phyloP scores from a whole-genome alignment of 2,329 filamentous ascomycete species.

The Graphilbum sp. region DNA sequence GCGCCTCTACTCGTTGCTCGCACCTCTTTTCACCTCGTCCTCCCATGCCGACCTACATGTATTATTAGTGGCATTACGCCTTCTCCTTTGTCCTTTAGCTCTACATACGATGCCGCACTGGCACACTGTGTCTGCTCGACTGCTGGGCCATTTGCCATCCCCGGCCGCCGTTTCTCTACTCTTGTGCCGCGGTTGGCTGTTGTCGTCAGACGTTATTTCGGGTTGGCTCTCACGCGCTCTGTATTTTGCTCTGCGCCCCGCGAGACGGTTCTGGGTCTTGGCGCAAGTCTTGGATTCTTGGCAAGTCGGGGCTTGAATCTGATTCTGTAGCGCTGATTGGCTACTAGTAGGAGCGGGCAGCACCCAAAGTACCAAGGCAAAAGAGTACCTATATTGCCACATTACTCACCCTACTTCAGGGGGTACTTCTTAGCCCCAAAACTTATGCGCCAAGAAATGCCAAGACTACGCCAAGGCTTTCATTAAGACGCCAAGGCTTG shows the following conservation, averaged over 20 bases:
- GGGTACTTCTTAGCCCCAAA: too few relatives aligned
- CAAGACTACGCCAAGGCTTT: conserved; percentile 14
- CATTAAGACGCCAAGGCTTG: conserved; percentile 7
- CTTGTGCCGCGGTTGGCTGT: too few relatives aligned
- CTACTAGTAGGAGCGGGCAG: too few relatives aligned
- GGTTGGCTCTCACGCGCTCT: too few relatives aligned
- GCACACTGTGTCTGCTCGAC: too few relatives aligned
- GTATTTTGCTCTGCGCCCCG: background rate
- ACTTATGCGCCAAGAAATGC: conserved; percentile 13
- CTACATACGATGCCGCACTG: too few relatives aligned
- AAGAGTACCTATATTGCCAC: too few relatives aligned
- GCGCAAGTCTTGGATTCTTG: conserved; percentile 5
- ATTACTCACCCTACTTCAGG: too few relatives aligned
- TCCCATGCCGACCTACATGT: too few relatives aligned
- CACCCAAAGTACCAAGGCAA: background rate
- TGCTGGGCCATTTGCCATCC: too few relatives aligned
- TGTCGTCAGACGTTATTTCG: conserved; percentile 1
- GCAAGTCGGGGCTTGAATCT: conserved; percentile 7
- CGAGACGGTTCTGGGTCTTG: conserved; percentile 4
- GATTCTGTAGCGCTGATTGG: conserved; percentile 2
- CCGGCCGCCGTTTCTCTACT: too few relatives aligned
- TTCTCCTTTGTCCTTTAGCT: background rate
- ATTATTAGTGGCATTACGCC: too few relatives aligned
- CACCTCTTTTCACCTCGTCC: background rate
- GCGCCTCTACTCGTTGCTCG: background rate